Evolutionary conservation across 768 basidiomycete species (phyloP).

Genomic region (Zangia roseola): DNA sequence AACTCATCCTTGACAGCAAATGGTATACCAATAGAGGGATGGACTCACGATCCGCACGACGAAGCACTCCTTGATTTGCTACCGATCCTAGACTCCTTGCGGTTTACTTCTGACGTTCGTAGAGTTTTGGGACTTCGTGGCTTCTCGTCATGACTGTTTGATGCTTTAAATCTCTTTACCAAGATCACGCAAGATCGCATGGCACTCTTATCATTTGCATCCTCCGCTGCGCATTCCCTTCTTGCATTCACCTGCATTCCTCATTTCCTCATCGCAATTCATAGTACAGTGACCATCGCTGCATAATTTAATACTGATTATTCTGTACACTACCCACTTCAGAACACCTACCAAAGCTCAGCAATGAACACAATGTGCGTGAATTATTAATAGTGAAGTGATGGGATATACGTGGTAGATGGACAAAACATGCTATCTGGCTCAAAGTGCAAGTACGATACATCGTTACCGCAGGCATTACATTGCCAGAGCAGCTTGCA

Average conservation of each 20-base stretch:
- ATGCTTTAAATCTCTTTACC: conserved; percentile 4
- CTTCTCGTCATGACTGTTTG: conserved; percentile 37
- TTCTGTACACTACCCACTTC: conserved; percentile 34
- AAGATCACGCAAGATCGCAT: conserved; percentile 17
- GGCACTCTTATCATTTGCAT: conserved; percentile 26
- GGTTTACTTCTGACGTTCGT: conserved; percentile 95
- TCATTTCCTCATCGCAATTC: conserved; percentile 22
- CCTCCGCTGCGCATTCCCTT: conserved; percentile 19
- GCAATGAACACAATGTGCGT: conserved; percentile 20
- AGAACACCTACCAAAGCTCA: conserved; percentile 20
- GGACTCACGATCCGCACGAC: conserved; percentile 97
- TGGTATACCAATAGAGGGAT: conserved; percentile 98
- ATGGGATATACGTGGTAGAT: conserved; percentile 37
- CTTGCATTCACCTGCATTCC: conserved; percentile 27
- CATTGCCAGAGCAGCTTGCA: conserved; percentile 89
- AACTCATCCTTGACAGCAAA: conserved; percentile 59
- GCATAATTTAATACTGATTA: conserved; percentile 41
- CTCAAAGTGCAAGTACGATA: conserved; percentile 8
- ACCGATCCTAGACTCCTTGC: conserved; percentile 91
- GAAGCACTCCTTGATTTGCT: conserved; percentile 94
- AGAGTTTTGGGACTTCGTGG: conserved; percentile 79
- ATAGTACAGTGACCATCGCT: conserved; percentile 30
- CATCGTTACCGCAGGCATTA: conserved; percentile 34
- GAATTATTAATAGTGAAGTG: conserved; percentile 29
- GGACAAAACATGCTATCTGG: conserved; percentile 19